Evolutionary conservation across 441 rosid species (phyloP), one percentile per base, ranked within the genome.

Genomic region (Populus tomentosa): DNA sequence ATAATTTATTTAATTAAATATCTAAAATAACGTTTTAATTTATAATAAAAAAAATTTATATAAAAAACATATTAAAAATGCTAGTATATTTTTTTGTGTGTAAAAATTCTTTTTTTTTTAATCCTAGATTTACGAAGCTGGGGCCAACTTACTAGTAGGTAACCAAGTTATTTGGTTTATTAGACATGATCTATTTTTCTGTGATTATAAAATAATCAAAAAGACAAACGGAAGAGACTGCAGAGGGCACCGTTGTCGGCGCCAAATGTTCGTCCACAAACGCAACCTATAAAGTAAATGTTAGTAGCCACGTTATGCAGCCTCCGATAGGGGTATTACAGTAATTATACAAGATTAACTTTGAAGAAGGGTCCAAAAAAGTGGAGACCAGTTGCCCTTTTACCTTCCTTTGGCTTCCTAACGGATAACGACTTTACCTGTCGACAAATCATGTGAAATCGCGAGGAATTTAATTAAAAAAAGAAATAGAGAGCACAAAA

Each of bases 341-440:
- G 82, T 82, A 75, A 79, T 38, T 70, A 13, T 0, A 6, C 0
- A 0, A 11, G 0, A 24, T 65, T 24, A 35, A 63, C 20, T 56
- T 70, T 24, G 82, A 79, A 77, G 82, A 61, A 24, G 26, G 79
- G 89, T 84, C 85, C 79, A 10, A 20, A 46, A 87, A 89, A 83
- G 88, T 3, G 79, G 77, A 74, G 85, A 85, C 89, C 87, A 78
- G 36, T 32, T 78, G 7, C 80, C 73, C 35, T 53, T 78, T 86
- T 86, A 75, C 78, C 86, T 75, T 64, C 83, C 71, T 18, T 36
- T 10, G 63, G 74, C 82, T 76, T 80, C 84, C 69, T 40, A 83
- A 77, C 86, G 56, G 76, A 72, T 84, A 88, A 87, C 91, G 88
- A 84, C 89, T 87, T 89, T 86, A 88, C 93, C 93, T 56, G 93